Base-by-base conservation (phyloP, 371 early-diverging fungal genomes). In the Synchytrium microbalum region DNA sequence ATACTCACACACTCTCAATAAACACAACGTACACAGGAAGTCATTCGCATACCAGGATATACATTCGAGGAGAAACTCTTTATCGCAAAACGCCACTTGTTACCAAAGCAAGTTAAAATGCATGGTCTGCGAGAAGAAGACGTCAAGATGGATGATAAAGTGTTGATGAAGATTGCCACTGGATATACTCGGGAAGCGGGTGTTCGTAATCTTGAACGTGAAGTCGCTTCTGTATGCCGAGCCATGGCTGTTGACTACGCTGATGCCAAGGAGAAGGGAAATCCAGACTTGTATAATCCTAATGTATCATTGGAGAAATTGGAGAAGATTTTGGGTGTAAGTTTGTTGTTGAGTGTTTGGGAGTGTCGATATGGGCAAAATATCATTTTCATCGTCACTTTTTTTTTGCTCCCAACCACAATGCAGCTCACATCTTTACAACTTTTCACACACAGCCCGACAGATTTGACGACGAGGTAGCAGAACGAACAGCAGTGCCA, bases 181-280 rank as follows among this genome's bases (percentile, higher is more conserved):
- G 81, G 83, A 2, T 93, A 91, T 73, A 92, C 92, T 27, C 84
- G 89, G 27, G 94, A 93, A 74, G 86, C 89, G 51, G 94, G 94
- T 1, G 92, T 93, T 0, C 83, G 94, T 30, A 79, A 76, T 29
- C 69, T 93, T 10, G 89, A 93, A 61, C 79, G 92, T 28, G 79
- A 84, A 54, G 78, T 93, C 58, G 92, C 88, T 3, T 72, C 84
- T n/a, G 72, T 92, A 10, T 86, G 88, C 38, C 81, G 93, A 16
- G 74, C 79, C 24, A 67, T 89, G 64, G 91, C 91, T 16, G 88
- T 90, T 5, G 84, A 88, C 32, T 75, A 70, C 64, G 69, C 82
- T 1, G 72, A 69, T 23, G 67, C 75, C 14, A 63, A 64, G 24
- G 79, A 77, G 56, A 62, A 61, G 26, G 32, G 59, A 16, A 54